Evolutionary conservation across 1,139 yeast species (phyloP), one percentile per base, ranked within the genome.

Genomic region (Hansenula sp.): DNA sequence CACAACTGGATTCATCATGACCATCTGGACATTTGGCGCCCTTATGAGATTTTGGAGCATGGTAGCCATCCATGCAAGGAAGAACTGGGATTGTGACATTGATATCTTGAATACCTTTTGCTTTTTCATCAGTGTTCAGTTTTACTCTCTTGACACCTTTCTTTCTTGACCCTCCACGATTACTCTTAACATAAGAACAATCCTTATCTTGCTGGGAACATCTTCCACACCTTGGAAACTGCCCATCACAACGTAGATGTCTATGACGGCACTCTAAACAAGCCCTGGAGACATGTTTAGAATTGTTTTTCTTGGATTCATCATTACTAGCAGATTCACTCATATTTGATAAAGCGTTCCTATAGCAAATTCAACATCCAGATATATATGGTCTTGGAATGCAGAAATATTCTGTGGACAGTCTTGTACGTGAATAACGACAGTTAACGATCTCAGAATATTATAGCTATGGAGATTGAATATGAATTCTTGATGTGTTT

Each of bases 101-200:
- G 3, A 15, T 33, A 9, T n/a, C 17, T 12, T 31, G 3, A 8
- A 16, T 4, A 3, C 21, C 11, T 15, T 9, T 24, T 8, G 43
- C 31, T 3, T 21, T 30, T 6, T 15, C 17, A 9, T 38, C 36
- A 15, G 40, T 39, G 10, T 38, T 38, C 15, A 19, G 21, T 28
- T 44, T 48, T 6, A 36, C 27, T 36, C 50, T 58, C 45, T 47
- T 59, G 6, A 70, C 71, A 5, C 78, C 79, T 50, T 70, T 74
- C 51, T 65, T 71, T 40, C 80, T 58, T 9, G 77, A 69, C 1
- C 80, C 80, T 21, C 80, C 80, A 46, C 80, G 58, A 39, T 72
- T 70, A 47, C 77, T 70, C 51, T 71, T 72, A 6, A 74, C 78
- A 49, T 71, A 75, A 1, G 66, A 65, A 45, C 80, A 75, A 0